These are phyloP conservation scores for Amphirosellinia nigrospora DNA, from an alignment of 495 filamentous ascomycete species.

Conservation along the genomic window DNA sequence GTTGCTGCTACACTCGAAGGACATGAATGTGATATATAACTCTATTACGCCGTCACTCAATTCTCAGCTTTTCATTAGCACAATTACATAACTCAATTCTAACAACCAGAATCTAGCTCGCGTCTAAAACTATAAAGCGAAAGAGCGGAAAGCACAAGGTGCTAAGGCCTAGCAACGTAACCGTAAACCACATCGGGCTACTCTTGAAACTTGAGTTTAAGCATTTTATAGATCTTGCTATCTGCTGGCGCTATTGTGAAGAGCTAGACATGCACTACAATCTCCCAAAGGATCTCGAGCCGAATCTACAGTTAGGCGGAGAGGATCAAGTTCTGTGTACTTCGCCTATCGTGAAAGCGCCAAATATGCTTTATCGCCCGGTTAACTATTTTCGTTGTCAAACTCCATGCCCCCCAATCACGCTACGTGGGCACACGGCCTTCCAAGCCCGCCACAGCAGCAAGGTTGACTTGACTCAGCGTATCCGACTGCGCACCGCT, in stretches of 20 bases:
- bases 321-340: background rate
- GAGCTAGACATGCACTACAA: background rate
- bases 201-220: background rate
- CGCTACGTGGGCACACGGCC: constrained; percentile 32
- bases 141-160: too few relatives aligned
- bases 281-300: background rate
- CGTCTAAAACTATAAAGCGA: too few relatives aligned
- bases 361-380: background rate
- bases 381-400: background rate
- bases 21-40: too few relatives aligned
- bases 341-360: background rate
- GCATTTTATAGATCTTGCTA: background rate
- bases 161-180: too few relatives aligned
- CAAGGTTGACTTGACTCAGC: constrained; percentile 54
- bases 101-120: too few relatives aligned
- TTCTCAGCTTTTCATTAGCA: too few relatives aligned
- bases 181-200: too few relatives aligned
- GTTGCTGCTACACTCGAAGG: too few relatives aligned
- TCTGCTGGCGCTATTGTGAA: background rate
- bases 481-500: constrained; percentile 50
- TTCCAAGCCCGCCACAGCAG: constrained; percentile 50
- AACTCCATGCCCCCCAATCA: background rate
- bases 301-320: background rate
- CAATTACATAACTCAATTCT: too few relatives aligned
- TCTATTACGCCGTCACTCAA: too few relatives aligned